A percentile compares a stretch with the other conserved stretches of the same genome.
Evolutionary conservation across 1,284 basidiomycete species (phyloP).

Genomic region (Cryptococcus sp.): DNA sequence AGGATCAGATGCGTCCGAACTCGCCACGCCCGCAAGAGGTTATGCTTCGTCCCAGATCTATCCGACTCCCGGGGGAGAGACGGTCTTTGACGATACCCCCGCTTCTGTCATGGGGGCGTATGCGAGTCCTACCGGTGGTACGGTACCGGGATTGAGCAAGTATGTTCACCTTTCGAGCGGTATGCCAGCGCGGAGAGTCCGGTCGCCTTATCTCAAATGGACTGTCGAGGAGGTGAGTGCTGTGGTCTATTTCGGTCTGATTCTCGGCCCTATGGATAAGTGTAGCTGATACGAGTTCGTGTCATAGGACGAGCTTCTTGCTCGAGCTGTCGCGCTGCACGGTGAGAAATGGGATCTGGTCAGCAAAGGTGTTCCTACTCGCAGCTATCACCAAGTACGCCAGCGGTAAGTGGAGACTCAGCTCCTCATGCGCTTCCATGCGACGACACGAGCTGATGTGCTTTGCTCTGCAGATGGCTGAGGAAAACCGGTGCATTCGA

Average conservation of each 20-base stretch:
- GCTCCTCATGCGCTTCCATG: neutral
- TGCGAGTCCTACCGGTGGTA: slow-evolving; percentile 39
- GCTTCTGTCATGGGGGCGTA: slow-evolving; percentile 22
- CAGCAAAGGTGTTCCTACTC: slow-evolving; percentile 48
- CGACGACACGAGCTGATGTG: neutral
- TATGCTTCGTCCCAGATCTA: slow-evolving; percentile 17
- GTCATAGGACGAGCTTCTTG: slow-evolving; percentile 47
- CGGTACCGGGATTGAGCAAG: slow-evolving; percentile 49
- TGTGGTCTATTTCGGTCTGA: neutral
- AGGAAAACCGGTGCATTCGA: slow-evolving; percentile 52
- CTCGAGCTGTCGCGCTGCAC: slow-evolving; percentile 49
- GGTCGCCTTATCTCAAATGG: slow-evolving; percentile 52
- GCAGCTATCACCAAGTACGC: slow-evolving; percentile 52
- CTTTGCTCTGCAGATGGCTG: slow-evolving; percentile 36
- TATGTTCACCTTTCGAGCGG: slow-evolving; percentile 48
- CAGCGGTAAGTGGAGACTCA: slow-evolving; percentile 31
- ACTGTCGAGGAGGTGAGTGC: slow-evolving; percentile 49
- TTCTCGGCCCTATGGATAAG: neutral
- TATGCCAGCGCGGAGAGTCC: slow-evolving; percentile 44
- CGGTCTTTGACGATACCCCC: slow-evolving; percentile 7
- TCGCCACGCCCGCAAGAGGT: slow-evolving; percentile 26
- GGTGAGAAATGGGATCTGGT: slow-evolving; percentile 54
- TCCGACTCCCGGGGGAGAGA: slow-evolving; percentile 16
- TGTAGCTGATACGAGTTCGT: slow-evolving; percentile 1
- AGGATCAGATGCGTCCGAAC: slow-evolving; percentile 21